A percentile compares a stretch with the other conserved stretches of the same genome.
These are phyloP conservation scores for Blumeria graminis DNA, from an alignment of 2,329 filamentous ascomycete species.

Conservation along the genomic window DNA sequence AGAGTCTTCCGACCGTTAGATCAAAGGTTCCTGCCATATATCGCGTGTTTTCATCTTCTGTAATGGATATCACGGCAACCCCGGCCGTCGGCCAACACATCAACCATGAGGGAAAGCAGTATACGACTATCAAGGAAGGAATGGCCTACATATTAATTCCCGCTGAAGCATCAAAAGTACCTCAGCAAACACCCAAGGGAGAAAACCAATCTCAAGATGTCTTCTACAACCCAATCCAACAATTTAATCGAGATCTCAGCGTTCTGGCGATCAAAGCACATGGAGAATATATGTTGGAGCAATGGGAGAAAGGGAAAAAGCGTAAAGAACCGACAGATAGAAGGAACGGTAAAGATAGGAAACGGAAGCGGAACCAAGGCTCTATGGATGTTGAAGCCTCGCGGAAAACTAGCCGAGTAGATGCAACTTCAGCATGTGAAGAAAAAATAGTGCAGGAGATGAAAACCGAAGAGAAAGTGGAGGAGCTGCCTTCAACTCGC, in stretches of 20 bases:
- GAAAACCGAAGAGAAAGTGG: background rate
- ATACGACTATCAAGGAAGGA: slow-evolving; percentile 40
- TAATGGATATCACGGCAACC: slow-evolving; percentile 11
- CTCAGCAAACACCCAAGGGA: slow-evolving; percentile 22
- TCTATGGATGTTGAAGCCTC: slow-evolving; percentile 11
- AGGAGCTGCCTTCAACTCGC: background rate
- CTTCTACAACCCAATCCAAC: slow-evolving; percentile 97
- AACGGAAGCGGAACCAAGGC: slow-evolving; percentile 21
- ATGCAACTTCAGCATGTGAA: background rate
- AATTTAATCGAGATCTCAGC: slow-evolving; percentile 92
- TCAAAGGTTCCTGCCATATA: no score
- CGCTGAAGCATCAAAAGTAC: slow-evolving; percentile 22
- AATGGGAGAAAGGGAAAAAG: slow-evolving; percentile 20
- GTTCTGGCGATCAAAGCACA: slow-evolving; percentile 81
- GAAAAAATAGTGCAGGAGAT: background rate
- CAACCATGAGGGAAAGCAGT: slow-evolving; percentile 25
- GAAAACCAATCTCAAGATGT: slow-evolving; percentile 48
- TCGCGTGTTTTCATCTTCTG: background rate
- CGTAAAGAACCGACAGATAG: slow-evolving; percentile 14
- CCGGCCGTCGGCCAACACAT: slow-evolving; percentile 14
- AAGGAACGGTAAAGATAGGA: slow-evolving; percentile 20
- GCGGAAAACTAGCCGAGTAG: slow-evolving; percentile 16
- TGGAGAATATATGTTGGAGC: slow-evolving; percentile 39
- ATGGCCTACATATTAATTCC: slow-evolving; percentile 43
- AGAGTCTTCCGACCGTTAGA: no score